These are phyloP conservation scores for Phytophthora chlamydospora DNA, from an alignment of 352 stramenopile species.

Conservation along the genomic window DNA sequence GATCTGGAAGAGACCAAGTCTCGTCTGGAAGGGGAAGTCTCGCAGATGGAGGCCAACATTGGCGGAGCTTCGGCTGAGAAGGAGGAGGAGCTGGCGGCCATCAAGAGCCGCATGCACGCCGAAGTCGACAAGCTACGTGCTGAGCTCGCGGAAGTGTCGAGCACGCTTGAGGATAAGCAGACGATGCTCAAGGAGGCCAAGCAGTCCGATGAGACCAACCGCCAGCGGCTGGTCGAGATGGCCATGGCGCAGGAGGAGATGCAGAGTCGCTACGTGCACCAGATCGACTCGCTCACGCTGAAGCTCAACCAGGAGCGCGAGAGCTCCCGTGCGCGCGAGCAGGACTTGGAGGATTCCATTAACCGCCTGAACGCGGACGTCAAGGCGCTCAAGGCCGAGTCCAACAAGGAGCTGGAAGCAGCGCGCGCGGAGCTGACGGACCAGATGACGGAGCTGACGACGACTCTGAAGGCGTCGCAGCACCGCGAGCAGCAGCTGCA, in stretches of 20 bases:
- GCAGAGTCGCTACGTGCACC: conserved; percentile 40
- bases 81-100: conserved; percentile 30
- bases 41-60: conserved; percentile 46
- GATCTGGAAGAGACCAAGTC: conserved; percentile 44
- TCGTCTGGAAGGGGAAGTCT: conserved; percentile 44
- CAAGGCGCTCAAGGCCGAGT: conserved; percentile 40
- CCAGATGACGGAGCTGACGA: conserved; percentile 43
- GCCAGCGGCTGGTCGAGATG: conserved; percentile 47
- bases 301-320: conserved; percentile 58
- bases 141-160: conserved; percentile 37
- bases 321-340: conserved; percentile 45
- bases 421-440: conserved; percentile 27
- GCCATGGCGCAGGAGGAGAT: conserved; percentile 52
- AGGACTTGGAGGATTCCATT: conserved; percentile 47
- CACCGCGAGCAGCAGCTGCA: conserved; percentile 56
- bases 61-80: conserved; percentile 36
- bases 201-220: conserved; percentile 41
- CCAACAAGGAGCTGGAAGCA: conserved; percentile 35
- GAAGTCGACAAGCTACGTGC: conserved; percentile 36
- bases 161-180: conserved; percentile 40
- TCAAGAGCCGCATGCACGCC: conserved; percentile 35
- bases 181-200: conserved; percentile 41
- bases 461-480: conserved; percentile 45
- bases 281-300: conserved; percentile 48
- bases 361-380: conserved; percentile 42